These are phyloP conservation scores for Mortierella sp. DNA, from an alignment of 371 early-diverging fungal genomes.

Conservation along the genomic window DNA sequence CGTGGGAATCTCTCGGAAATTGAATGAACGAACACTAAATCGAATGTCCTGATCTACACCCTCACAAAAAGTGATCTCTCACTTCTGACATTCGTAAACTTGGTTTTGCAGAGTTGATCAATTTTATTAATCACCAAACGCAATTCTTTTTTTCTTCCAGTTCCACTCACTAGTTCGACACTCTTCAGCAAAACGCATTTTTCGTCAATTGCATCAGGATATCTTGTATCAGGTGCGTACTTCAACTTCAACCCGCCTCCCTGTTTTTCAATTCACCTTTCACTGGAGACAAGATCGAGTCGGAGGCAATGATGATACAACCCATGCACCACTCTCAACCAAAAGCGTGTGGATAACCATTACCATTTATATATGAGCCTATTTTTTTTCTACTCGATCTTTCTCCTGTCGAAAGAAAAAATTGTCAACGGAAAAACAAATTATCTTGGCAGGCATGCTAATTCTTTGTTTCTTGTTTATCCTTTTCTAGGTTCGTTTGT, in stretches of 20 bases:
- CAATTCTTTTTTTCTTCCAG: neutral
- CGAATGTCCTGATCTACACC: constrained; percentile 56
- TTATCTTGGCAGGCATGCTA: constrained; percentile 30
- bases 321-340: constrained; percentile 60
- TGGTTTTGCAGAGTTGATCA: neutral
- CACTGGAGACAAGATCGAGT: neutral
- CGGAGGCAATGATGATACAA: constrained; percentile 53
- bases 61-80: neutral
- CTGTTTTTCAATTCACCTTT: neutral
- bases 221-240: constrained; percentile 16
- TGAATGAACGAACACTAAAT: constrained; percentile 56
- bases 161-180: neutral
- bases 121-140: neutral
- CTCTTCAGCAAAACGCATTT: neutral
- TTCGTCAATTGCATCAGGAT: neutral
- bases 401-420: neutral
- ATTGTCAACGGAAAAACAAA: neutral
- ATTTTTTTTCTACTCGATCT: neutral
- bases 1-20: constrained; percentile 60
- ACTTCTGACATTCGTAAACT: neutral
- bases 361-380: constrained; percentile 55
- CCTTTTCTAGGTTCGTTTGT: constrained; percentile 15
- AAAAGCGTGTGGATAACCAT: constrained; percentile 60
- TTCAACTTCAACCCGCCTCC: neutral
- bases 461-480: constrained; percentile 6